These are phyloP conservation scores for Cerrena zonata DNA, from an alignment of 1,284 basidiomycete species.

Conservation along the genomic window DNA sequence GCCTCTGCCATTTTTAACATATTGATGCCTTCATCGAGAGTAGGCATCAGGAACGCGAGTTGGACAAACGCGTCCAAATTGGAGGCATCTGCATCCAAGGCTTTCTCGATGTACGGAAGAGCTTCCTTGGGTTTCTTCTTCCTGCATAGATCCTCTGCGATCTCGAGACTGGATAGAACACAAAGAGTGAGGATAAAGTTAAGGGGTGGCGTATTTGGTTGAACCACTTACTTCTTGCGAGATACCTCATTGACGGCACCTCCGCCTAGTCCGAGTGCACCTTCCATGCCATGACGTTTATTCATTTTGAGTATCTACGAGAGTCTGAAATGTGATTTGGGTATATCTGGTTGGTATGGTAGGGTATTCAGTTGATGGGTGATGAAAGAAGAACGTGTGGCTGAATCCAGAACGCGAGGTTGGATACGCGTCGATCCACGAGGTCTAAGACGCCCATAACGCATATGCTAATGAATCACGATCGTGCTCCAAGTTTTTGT, in stretches of 20 bases:
- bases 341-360: too few species aligned
- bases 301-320: too few species aligned
- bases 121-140: conserved; percentile 22
- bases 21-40: conserved; percentile 15
- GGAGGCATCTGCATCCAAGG: conserved; percentile 24
- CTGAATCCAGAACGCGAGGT: too few species aligned
- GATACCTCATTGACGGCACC: conserved; percentile 23
- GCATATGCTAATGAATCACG: too few species aligned
- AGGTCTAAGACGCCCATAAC: too few species aligned
- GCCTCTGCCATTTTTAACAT: conserved; percentile 16
- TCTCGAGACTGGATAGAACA: conserved; percentile 18
- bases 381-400: too few species aligned
- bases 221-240: conserved; percentile 18
- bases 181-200: background rate
- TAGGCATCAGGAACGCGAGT: conserved; percentile 23
- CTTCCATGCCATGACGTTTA: conserved; percentile 20
- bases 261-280: conserved; percentile 19
- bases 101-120: conserved; percentile 23
- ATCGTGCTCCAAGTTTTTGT: too few species aligned
- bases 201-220: background rate
- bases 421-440: too few species aligned
- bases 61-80: conserved; percentile 26
- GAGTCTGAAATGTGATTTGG: too few species aligned
- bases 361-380: too few species aligned
- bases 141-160: conserved; percentile 23